Base-by-base conservation (phyloP, 2,329 filamentous ascomycete genomes). In the Diaporthe ampelina region DNA sequence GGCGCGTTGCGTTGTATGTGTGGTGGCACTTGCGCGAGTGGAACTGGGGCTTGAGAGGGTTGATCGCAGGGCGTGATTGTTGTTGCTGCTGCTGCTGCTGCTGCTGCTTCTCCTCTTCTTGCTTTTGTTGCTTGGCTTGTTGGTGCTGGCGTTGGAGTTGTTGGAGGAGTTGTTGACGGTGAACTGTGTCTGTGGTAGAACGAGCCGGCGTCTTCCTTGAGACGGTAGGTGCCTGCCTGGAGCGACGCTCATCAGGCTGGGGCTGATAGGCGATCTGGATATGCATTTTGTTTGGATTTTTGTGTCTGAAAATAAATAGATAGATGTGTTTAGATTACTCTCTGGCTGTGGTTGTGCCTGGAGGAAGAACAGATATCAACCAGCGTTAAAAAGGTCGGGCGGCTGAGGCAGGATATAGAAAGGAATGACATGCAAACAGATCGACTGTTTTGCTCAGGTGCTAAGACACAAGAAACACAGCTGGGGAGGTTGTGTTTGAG, bases 1-100 rank as follows among this genome's bases (percentile, higher is more conserved):
- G 68, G 43, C 73, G 74, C 17, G 68, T 70, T 52, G 79, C 81
- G 70, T 80, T 80, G 76, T 82, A 82, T 10, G 77, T 77, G 75
- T 81, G 76, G 74, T 82, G 81, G 75, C 79, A 77, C 35, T 78
- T 80, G 48, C 72, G 73, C 9, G 81, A 81, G 77, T 82, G 81
- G 7, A 82, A 24, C 45, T 80, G 79, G 1, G 78, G 81, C 67
- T 77, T 80, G 56, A 50, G 74, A 19, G 76, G 69, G 26, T 76
- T 52, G 21, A 48, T 15, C 1, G 15, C 45, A 26, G n/a, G 29
- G 3, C 45, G 15, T 8, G 35, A 4, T 37, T 67, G 26, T 52
- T 61, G 56, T 43, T 37, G 43, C 10, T 67, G 45, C 3, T 52
- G 21, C 3, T 67, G 21, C 19, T 67, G 11, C 4, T 52, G 43